Base-by-base conservation (phyloP, 163 green algal species). In the Coccomyxa subellipsoidea region DNA sequence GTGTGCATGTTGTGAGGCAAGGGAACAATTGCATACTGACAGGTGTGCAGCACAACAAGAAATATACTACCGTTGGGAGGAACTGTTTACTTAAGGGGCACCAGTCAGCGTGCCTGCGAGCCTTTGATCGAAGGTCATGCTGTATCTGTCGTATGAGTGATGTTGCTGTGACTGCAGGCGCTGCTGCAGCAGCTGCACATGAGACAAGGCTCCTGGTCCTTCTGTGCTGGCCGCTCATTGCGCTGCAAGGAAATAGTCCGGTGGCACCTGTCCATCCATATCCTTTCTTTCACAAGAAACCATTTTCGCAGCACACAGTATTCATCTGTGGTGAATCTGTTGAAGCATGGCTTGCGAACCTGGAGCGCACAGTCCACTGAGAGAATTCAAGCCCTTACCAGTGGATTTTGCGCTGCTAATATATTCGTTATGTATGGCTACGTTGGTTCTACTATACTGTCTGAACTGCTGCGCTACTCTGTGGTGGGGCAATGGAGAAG, bases 101-200 rank as follows among this genome's bases (percentile, higher is more conserved):
- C 2, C 29, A 35, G 32, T 1, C 21, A n/a, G 7, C 4, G 18
- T 34, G 29, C 29, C 66, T 73, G 66, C 66, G 66, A 0, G 66
- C 9, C 12, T 66, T 66, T 2, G 75, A 59, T 29, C 35, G 35
- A 29, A 95, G 77, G 31, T 88, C 78, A 21, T 80, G 47, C 80
- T 92, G 87, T 34, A 95, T 92, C 10, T 85, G 83, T 6, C 83
- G 81, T 76, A 93, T 90, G 8, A 76, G 8, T 3, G 59, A 83
- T 12, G n/a, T 34, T 34, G 66, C 2, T 73, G 66, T 35, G 66
- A n/a, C 66, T 73, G 66, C 21, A 36, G 66, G 29, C 21, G 66
- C 66, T 37, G 66, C 66, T 59, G 47, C 4, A 27, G 47, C 47
- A 59, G 47, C 47, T 59, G 47, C 47, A 59, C 47, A 59, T 59